These are phyloP conservation scores for Globisporangium radiosum DNA, from an alignment of 352 stramenopile species.

Conservation along the genomic window DNA sequence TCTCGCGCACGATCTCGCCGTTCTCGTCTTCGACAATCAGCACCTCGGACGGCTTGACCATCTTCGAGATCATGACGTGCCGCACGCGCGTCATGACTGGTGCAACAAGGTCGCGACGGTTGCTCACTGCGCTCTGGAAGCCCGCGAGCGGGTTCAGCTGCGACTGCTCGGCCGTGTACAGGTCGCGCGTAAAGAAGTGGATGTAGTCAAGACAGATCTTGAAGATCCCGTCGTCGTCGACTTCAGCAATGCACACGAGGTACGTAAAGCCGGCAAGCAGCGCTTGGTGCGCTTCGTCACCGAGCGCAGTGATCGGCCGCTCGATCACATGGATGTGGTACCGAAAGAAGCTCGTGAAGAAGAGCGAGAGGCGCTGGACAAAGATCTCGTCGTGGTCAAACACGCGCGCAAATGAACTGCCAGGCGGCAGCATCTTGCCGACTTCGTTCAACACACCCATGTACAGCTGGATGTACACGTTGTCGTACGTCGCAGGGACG, in stretches of 20 bases:
- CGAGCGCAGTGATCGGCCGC: conserved; percentile 55
- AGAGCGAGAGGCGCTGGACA: conserved; percentile 95
- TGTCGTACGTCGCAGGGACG: conserved; percentile 90
- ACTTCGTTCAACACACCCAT: conserved; percentile 92
- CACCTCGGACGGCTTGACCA: conserved; percentile 99
- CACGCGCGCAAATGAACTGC: conserved; percentile 90
- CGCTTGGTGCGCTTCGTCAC: conserved; percentile 86
- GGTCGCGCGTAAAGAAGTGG: conserved; percentile 93
- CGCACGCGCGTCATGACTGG: conserved; percentile 93
- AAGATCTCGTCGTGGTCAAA: conserved; percentile 95
- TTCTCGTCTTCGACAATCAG: conserved; percentile 99
- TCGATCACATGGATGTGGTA: conserved; percentile 95
- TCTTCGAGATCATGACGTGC: conserved; percentile 98
- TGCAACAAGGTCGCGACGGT: conserved; percentile 64
- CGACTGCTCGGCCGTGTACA: conserved; percentile 92
- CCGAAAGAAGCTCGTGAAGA: conserved; percentile 94
- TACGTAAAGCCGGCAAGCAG: conserved; percentile 93
- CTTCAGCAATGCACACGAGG: conserved; percentile 88
- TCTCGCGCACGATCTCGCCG: conserved; percentile 94
- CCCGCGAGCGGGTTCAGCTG: conserved; percentile 55
- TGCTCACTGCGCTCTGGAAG: conserved; percentile 44
- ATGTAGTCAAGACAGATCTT: conserved; percentile 99
- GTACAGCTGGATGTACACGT: conserved; percentile 94
- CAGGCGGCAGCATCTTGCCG: conserved; percentile 85
- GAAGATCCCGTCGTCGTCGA: conserved; percentile 95